Evolutionary conservation across 257 asterid species (phyloP), one percentile per base, ranked within the genome.

Genomic region (Solanum habrochaites): DNA sequence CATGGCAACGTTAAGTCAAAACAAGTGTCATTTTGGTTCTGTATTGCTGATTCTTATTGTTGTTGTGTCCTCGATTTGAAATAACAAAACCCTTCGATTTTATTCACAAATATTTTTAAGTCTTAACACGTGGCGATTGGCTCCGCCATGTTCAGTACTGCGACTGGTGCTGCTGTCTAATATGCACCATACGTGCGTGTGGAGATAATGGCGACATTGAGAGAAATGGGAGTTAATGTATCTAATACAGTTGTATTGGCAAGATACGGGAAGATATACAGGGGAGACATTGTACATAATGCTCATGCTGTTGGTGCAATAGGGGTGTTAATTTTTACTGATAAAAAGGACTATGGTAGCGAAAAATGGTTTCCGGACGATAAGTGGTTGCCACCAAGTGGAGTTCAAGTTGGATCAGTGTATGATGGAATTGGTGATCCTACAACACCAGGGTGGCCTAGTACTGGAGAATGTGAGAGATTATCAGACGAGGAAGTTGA

Each of bases 371-470:
- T 95, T 75, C 98, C 99, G 3, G 95, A 95, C 75, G 97, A 88
- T 11, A 90, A 88, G 69, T 93, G 98, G 98, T 91, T 96, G 98
- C 99, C 99, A 16, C 98, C 99, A 8, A 96, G 91, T 58, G 99
- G 98, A 23, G 99, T 95, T 40, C 98, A 96, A 90, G 96, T 94
- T 87, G 99, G 98, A 20, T 85, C 98, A 6, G 89, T 93, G 32
- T 95, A 87, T 81, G 90, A 67, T 12, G 99, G 96, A 14, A 92
- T 52, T 0, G 98, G 99, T 10, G 98, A 96, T 77, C 99, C 98
- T 5, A 95, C 96, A 37, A 95, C 98, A 8, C 98, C 99, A 3
- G 98, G 99, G 14, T 96, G 98, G 98, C 91, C 99, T 62, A 95
- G 99, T 90, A 92, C 92, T 2, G 93, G 90, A 31, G 94, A 39